phyloP scores from a whole-genome alignment of 1,284 basidiomycete genomes.

The Rhodotorula sp. region DNA sequence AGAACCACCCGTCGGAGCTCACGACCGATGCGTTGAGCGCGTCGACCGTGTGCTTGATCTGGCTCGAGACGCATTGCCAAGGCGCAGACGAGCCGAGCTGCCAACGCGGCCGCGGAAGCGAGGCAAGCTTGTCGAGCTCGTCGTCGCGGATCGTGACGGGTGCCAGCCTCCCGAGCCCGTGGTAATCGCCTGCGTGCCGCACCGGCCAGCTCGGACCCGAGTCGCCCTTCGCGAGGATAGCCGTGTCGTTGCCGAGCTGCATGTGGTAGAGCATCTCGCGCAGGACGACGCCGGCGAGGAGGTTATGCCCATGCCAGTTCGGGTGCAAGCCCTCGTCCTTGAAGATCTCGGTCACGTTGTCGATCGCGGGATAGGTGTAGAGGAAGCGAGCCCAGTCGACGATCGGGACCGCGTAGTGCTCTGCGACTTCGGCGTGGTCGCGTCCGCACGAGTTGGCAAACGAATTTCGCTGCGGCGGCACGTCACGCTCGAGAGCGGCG shows the following conservation, averaged over 20 bases:
- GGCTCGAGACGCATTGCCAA: conserved; percentile 5
- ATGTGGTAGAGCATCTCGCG: conserved; percentile 2
- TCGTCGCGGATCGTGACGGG: too few relatives aligned
- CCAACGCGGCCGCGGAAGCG: conserved; percentile 1
- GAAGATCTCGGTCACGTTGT: not conserved
- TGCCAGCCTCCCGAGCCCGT: not conserved
- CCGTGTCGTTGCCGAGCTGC: not conserved
- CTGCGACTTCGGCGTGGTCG: conserved; percentile 4
- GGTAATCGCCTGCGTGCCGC: too few relatives aligned
- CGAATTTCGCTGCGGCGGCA: not conserved
- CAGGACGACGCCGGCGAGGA: not conserved
- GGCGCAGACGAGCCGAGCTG: not conserved
- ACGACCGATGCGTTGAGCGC: not conserved
- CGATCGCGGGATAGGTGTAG: not conserved
- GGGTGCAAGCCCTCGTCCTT: conserved; percentile 1
- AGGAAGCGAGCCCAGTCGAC: not conserved
- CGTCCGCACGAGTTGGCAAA: not conserved
- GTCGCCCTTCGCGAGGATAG: not conserved
- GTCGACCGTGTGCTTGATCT: not conserved
- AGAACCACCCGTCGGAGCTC: not conserved
- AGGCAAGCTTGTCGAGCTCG: not conserved
- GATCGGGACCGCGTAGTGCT: conserved; percentile 4
- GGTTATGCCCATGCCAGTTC: not conserved
- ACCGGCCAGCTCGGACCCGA: not conserved
- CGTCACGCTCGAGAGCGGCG: not conserved